Evolutionary conservation across 2,329 filamentous ascomycete genomes (phyloP).

Genomic region (Penicillium sp.): DNA sequence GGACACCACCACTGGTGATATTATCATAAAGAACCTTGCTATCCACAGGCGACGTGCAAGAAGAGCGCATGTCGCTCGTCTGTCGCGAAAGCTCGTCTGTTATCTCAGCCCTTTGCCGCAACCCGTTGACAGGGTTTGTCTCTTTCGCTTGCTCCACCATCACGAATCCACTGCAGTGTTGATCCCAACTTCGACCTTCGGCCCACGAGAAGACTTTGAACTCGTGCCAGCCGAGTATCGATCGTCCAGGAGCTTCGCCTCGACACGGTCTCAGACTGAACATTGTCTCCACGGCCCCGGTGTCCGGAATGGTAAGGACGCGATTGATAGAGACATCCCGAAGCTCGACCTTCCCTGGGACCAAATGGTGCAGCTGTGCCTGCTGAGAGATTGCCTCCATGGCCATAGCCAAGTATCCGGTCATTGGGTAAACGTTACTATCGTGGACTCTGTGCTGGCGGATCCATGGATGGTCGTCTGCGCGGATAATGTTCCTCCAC

Average conservation of each 20-base stretch:
- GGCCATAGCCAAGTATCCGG: constrained; percentile 24
- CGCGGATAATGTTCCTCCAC: constrained; percentile 24
- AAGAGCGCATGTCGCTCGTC: constrained; percentile 5
- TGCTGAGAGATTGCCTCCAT: constrained; percentile 25
- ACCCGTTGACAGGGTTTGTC: constrained; percentile 19
- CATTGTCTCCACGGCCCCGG: constrained; percentile 20
- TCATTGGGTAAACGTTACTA: constrained; percentile 25
- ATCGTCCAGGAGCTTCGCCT: constrained; percentile 14
- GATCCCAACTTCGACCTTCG: constrained; percentile 22
- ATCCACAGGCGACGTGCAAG: constrained; percentile 10
- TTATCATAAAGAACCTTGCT: constrained; percentile 14
- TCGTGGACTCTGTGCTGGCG: constrained; percentile 22
- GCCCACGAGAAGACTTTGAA: constrained; percentile 27
- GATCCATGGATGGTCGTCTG: constrained; percentile 25
- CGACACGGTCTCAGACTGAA: constrained; percentile 15
- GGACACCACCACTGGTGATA: constrained; percentile 14
- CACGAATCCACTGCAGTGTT: constrained; percentile 23
- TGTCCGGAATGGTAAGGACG: constrained; percentile 21
- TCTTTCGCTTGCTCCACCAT: constrained; percentile 22
- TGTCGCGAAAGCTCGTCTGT: not conserved
- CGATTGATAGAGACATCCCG: constrained; percentile 24
- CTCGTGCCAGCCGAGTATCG: constrained; percentile 25
- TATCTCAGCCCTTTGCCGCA: constrained; percentile 4
- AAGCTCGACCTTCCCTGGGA: constrained; percentile 18
- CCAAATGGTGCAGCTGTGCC: constrained; percentile 20